A percentile compares a stretch with the other conserved stretches of the same genome.
Conservation (phyloP, 1,284 basidiomycete species). For the Salmacisia buchloeana region DNA sequence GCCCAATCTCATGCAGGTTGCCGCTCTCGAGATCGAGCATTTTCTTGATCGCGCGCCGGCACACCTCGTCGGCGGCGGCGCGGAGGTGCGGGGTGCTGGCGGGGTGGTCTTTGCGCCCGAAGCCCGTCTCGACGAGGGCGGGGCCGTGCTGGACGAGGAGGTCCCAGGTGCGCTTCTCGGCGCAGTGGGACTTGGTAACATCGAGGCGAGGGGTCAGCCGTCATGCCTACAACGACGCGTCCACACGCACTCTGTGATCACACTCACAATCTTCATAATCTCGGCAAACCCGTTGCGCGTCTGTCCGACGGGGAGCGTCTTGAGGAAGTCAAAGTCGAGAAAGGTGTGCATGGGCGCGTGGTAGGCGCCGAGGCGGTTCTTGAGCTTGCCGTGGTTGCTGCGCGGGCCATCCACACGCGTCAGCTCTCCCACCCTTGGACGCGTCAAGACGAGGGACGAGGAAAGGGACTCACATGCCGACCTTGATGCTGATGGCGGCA, state of each 20-base stretch:
- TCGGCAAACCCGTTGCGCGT: constrained; percentile 55
- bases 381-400: constrained; percentile 46
- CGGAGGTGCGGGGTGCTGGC: constrained; percentile 40
- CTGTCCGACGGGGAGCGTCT: constrained; percentile 54
- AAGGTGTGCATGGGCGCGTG: constrained; percentile 55
- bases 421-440: too few relatives aligned
- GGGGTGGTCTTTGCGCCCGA: constrained; percentile 51
- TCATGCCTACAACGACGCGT: too few relatives aligned
- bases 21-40: constrained; percentile 55
- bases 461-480: constrained; percentile 34
- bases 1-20: constrained; percentile 55
- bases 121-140: constrained; percentile 53
- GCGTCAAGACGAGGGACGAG: too few relatives aligned
- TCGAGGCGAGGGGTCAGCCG: neutral
- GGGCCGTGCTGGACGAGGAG: constrained; percentile 54
- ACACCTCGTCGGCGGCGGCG: constrained; percentile 51
- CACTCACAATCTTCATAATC: constrained; percentile 53
- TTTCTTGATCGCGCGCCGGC: constrained; percentile 53
- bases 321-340: constrained; percentile 55
- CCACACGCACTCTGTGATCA: neutral
- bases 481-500: constrained; percentile 55
- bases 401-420: too few relatives aligned
- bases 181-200: constrained; percentile 45
- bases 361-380: constrained; percentile 52
- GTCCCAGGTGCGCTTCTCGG: constrained; percentile 53